Base-by-base conservation (phyloP, 139 green algal genomes). In the Chlamydomonas sp. region DNA sequence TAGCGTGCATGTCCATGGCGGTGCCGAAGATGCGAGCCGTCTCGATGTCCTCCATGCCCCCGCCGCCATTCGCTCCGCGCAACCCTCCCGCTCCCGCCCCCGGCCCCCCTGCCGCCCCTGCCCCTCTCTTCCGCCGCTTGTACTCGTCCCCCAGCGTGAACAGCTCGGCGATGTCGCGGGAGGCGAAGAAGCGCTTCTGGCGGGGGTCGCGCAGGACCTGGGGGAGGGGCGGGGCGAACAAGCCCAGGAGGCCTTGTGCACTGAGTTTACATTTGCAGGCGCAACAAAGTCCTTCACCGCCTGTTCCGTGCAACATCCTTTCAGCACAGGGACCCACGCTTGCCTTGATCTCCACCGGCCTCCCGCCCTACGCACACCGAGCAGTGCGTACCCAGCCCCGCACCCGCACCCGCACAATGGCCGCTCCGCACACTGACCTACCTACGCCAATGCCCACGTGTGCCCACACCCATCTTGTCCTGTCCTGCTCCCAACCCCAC, bases 151-250 rank as follows among this genome's bases (percentile, higher is more conserved):
- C 96, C 14, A 99, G 93, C 0, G 95, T 98, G 94, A 99, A 99
- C 49, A 99, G 93, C 89, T 99, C 97, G 1, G 78, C 76, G 62
- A 99, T 94, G 91, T 99, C 97, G 59, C 93, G 94, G 9, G 94
- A 84, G 63, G 97, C 96, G 91, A 99, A 99, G 87, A 99, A 97
- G 63, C 98, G 96, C 72, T 93, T 92, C 95, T 99, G 98, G 12
- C 95, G 90, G 2, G 98, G 98, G 91, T 99, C 98, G 4, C 90
- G 90, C 64, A 99, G 93, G 14, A 99, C 95, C 88, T 95, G 89
- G 10, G 66, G 59, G 20, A n/a, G 2, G 62, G 18, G 83, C 73
- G 62, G 60, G 83, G 72, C 2, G 61, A 7, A 49, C 31, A 49
- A 49, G 31, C 31, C 31, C 31, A 49, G 31, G 31, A 49, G 31